A percentile compares a stretch with the other conserved stretches of the same genome.
phyloP scores from a whole-genome alignment of 495 filamentous ascomycete species.

The Oleoguttula mirabilis region DNA sequence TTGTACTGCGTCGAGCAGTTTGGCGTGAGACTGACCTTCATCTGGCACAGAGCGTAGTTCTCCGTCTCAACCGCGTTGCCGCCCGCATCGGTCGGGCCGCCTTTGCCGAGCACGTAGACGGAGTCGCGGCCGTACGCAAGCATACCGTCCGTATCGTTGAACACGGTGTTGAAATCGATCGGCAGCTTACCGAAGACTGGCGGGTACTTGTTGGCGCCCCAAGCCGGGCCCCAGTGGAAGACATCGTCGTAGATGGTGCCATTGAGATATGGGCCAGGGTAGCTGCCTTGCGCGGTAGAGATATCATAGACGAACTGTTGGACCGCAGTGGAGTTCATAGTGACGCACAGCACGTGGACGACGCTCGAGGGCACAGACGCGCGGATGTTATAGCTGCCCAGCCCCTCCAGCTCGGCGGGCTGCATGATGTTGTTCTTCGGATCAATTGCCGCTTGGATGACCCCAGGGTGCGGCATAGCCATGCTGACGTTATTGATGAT shows the following conservation, averaged over 20 bases:
- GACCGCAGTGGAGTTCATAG: slow-evolving; percentile 45
- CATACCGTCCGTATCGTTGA: slow-evolving; percentile 35
- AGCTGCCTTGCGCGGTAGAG: slow-evolving; percentile 25
- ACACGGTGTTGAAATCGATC: slow-evolving; percentile 49
- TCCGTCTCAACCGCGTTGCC: slow-evolving; percentile 10
- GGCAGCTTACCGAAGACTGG: slow-evolving; percentile 57
- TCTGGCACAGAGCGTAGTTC: slow-evolving; percentile 49
- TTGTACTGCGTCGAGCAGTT: slow-evolving; percentile 52
- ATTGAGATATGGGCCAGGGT: slow-evolving; percentile 7
- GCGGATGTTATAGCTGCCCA: slow-evolving; percentile 51
- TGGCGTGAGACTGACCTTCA: slow-evolving; percentile 45
- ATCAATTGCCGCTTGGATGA: slow-evolving; percentile 49
- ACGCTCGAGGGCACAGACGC: slow-evolving; percentile 55
- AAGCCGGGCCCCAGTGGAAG: slow-evolving; percentile 48
- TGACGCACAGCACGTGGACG: slow-evolving; percentile 58
- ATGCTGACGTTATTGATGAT: slow-evolving; percentile 62
- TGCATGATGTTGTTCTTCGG: slow-evolving; percentile 51
- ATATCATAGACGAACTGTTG: slow-evolving; percentile 46
- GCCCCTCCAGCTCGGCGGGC: slow-evolving; percentile 47
- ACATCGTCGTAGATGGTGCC: slow-evolving; percentile 26
- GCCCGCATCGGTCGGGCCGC: slow-evolving; percentile 11
- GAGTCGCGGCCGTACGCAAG: slow-evolving; percentile 33
- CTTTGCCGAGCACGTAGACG: slow-evolving; percentile 52
- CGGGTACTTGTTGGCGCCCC: slow-evolving; percentile 33
- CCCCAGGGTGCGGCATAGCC: slow-evolving; percentile 58